Evolutionary conservation across 768 basidiomycete species (phyloP), one percentile per base, ranked within the genome.

Genomic region (Boletus speciosus): DNA sequence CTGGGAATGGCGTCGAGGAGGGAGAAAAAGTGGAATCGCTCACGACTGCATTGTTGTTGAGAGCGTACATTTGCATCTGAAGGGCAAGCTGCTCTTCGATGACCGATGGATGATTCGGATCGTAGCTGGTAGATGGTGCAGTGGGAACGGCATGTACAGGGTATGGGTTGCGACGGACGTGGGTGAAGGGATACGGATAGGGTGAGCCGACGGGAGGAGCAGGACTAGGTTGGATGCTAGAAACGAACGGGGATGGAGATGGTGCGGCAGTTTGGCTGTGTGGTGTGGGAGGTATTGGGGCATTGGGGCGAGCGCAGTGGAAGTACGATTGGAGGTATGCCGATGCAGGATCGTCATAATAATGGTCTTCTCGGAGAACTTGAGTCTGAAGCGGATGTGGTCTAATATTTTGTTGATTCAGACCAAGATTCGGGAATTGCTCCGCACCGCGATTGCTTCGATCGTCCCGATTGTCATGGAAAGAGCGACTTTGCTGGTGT

Each of bases 1-100:
- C 78, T 19, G 81, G 86, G 74, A 83, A 90, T 0, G 90, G 90
- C 32, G 88, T 88, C 29, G 83, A 71, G 1, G 87, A 81, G 5
- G 88, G 89, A 0, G 88, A 89, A 60, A 90, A 82, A 0, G 87
- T 88, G 25, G 88, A 88, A 58, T 90, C 88, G 5, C 81, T 80
- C 61, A 84, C 73, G 38, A 76, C 73, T 7, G 78, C 81, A 16
- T 84, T 80, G 61, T 88, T 90, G 60, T 80, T 79, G 62, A 86
- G 79, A 4, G 89, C 87, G 57, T 85, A 90, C 58, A 88, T 81
- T 64, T 88, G 87, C 83, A 85, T 87, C 67, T 90, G 89, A 36
- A 81, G 75, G 2, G 81, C 81, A n/a, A 88, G 71, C 62, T 89
- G 85, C 61, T 87, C 84, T 57, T 84, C 81, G 54, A 89, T 82